A percentile compares a stretch with the other conserved stretches of the same genome.
These are phyloP conservation scores for Lactifluus rugatus DNA, from an alignment of 768 basidiomycete species.

Conservation along the genomic window DNA sequence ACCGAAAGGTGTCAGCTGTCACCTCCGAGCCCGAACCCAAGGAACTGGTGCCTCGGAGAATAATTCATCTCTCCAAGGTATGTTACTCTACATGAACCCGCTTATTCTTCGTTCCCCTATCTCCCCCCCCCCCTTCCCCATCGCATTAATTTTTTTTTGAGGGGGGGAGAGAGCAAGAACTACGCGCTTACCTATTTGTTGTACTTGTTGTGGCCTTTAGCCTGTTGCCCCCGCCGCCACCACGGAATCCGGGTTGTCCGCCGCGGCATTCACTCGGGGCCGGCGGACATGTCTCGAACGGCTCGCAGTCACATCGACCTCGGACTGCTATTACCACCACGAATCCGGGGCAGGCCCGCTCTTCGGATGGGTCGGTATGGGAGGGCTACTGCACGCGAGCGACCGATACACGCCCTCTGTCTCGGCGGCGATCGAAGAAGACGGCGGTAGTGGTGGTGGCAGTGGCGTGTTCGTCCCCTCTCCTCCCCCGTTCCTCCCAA, in stretches of 20 bases:
- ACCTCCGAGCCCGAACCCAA: conserved; percentile 1
- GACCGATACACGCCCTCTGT: neutral
- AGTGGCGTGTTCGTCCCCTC: neutral
- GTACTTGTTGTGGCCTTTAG: neutral
- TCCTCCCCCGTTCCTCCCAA: neutral
- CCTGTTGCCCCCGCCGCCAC: neutral
- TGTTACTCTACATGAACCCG: neutral
- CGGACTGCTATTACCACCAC: neutral
- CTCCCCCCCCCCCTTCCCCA: neutral
- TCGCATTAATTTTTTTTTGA: neutral
- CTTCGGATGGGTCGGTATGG: neutral
- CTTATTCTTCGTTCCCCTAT: neutral
- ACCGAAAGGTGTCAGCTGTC: conserved; percentile 24
- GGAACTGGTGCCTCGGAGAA: neutral
- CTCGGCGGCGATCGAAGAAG: neutral
- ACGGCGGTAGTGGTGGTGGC: neutral
- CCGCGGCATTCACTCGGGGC: neutral
- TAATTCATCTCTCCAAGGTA: conserved; percentile 2
- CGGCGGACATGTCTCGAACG: neutral
- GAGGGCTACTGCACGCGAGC: neutral
- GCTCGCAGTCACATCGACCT: neutral
- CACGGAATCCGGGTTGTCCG: neutral
- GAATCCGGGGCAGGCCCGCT: neutral
- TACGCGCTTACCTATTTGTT: neutral
- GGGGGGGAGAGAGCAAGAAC: neutral